A percentile compares a stretch with the other conserved stretches of the same genome.
These are phyloP conservation scores for Boletus tylopilopsis DNA, from an alignment of 768 basidiomycete species.

Conservation along the genomic window DNA sequence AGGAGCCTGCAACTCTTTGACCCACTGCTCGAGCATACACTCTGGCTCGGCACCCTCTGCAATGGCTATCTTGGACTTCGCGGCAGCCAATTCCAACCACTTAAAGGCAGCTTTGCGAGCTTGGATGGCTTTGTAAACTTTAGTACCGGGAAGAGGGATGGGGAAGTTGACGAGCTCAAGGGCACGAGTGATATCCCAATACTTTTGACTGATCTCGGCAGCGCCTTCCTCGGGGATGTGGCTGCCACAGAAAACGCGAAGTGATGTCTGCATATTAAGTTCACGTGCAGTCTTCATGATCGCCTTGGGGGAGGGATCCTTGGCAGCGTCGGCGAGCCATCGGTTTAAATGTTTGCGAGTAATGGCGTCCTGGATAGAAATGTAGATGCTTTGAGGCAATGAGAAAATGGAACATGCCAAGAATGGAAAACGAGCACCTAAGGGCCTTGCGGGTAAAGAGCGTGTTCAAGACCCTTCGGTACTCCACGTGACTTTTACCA, in stretches of 20 bases:
- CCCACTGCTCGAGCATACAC: slow-evolving; percentile 95
- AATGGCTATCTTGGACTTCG: slow-evolving; percentile 77
- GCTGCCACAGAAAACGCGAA: slow-evolving; percentile 90
- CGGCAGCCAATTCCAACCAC: slow-evolving; percentile 77
- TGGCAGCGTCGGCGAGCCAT: slow-evolving; percentile 64
- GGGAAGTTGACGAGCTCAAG: slow-evolving; percentile 99
- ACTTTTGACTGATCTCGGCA: slow-evolving; percentile 83
- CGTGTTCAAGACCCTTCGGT: slow-evolving; percentile 84
- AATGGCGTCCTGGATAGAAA: slow-evolving; percentile 78
- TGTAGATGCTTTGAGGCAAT: slow-evolving; percentile 59
- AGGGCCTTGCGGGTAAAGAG: slow-evolving; percentile 95
- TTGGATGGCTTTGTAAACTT: slow-evolving; percentile 90
- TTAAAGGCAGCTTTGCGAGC: slow-evolving; percentile 82
- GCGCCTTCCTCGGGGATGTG: slow-evolving; percentile 83
- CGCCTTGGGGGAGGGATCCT: slow-evolving; percentile 45
- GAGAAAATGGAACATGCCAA: not conserved
- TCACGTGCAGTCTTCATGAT: slow-evolving; percentile 92
- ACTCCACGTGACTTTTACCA: slow-evolving; percentile 90
- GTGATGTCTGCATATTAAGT: slow-evolving; percentile 96
- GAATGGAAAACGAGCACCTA: slow-evolving; percentile 45
- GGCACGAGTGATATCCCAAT: slow-evolving; percentile 93
- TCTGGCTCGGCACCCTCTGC: slow-evolving; percentile 73
- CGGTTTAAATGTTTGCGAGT: slow-evolving; percentile 67
- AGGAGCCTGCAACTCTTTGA: slow-evolving; percentile 63
- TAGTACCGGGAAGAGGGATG: slow-evolving; percentile 90